These are phyloP conservation scores for Kondoa malvinella DNA, from an alignment of 768 basidiomycete species.

Conservation along the genomic window DNA sequence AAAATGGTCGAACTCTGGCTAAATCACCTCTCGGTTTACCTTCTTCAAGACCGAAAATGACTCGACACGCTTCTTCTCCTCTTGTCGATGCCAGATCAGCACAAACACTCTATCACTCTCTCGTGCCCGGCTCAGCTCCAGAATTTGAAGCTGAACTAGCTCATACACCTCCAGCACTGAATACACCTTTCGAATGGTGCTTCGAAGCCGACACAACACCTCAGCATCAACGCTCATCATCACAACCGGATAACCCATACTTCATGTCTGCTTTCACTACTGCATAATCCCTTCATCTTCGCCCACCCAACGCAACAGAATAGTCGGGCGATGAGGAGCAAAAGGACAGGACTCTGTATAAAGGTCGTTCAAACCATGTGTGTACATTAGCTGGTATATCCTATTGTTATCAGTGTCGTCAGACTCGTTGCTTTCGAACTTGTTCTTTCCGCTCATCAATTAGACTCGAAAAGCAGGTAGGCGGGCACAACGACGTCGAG, in stretches of 20 bases:
- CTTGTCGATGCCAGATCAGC: neutral
- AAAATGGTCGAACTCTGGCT: neutral
- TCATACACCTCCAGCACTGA: neutral
- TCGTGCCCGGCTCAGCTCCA: neutral
- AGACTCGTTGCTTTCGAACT: too few species aligned
- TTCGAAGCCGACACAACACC: neutral
- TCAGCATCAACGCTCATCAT: neutral
- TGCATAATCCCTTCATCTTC: too few species aligned
- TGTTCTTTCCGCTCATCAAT: too few species aligned
- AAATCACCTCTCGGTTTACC: neutral
- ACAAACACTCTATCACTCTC: neutral
- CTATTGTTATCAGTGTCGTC: too few species aligned
- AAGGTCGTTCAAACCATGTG: too few species aligned
- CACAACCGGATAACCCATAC: neutral
- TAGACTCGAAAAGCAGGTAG: too few species aligned
- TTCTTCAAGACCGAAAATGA: neutral
- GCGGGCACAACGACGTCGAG: too few species aligned
- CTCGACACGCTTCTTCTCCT: neutral
- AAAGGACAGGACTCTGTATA: too few species aligned
- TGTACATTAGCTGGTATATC: too few species aligned
- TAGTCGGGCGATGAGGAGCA: too few species aligned
- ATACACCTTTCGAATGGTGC: neutral
- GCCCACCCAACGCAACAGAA: too few species aligned
- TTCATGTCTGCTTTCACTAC: neutral
- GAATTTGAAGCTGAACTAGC: neutral